phyloP scores from a whole-genome alignment of 2,329 filamentous ascomycete genomes.

The Claviceps sp. region DNA sequence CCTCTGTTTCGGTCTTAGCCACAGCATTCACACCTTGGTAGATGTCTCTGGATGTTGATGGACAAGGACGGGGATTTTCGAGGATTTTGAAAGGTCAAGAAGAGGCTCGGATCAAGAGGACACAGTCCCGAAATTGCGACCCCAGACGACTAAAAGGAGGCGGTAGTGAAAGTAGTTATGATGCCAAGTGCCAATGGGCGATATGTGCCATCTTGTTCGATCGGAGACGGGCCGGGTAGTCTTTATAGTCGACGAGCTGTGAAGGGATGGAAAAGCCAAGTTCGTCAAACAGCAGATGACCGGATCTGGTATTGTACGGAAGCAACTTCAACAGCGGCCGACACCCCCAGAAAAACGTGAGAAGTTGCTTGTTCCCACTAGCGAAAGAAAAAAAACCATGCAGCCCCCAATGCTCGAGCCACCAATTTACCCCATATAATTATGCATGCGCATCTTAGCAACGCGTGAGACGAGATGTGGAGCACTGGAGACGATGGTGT shows the following conservation, averaged over 20 bases:
- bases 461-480: neutral
- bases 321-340: neutral
- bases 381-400: neutral
- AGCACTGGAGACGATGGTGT: neutral
- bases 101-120: neutral
- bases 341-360: neutral
- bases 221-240: neutral
- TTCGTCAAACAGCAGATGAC: neutral
- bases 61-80: no score
- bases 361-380: no score
- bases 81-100: no score
- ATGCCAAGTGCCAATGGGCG: neutral
- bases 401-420: neutral
- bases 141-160: neutral
- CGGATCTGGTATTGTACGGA: neutral
- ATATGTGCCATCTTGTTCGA: neutral
- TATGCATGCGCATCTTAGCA: no score
- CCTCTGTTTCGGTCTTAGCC: no score
- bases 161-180: neutral
- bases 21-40: neutral
- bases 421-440: neutral
- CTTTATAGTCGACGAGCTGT: constrained; percentile 4
- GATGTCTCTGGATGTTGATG: no score
- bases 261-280: neutral
- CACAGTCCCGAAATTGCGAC: no score